A percentile compares a stretch with the other conserved stretches of the same genome.
Evolutionary conservation across 306 rosid species (phyloP).

Genomic region (Oxytropis ochrocephala): DNA sequence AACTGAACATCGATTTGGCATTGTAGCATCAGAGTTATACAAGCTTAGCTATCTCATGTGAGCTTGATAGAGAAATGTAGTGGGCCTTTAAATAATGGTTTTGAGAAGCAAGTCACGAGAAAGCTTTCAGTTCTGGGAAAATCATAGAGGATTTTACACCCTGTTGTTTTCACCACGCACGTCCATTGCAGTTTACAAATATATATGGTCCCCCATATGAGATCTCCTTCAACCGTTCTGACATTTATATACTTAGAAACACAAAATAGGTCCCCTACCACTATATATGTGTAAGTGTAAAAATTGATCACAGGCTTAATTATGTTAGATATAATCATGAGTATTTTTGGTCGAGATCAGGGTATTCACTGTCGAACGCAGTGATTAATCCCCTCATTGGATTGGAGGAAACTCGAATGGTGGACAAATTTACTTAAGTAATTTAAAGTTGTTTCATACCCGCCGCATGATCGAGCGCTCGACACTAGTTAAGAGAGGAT

Average conservation of each 20-base stretch:
- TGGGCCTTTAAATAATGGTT: slow-evolving; percentile 14
- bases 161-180: neutral
- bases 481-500: too few species aligned
- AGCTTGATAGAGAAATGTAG: slow-evolving; percentile 17
- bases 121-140: neutral
- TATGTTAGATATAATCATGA: neutral
- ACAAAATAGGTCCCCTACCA: slow-evolving; percentile 3
- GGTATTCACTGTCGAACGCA: too few species aligned
- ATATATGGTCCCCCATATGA: slow-evolving; percentile 17
- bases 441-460: too few species aligned
- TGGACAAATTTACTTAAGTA: too few species aligned
- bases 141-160: neutral
- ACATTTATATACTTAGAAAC: neutral
- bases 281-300: neutral
- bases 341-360: too few species aligned
- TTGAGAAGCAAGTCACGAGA: slow-evolving; percentile 17
- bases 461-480: too few species aligned
- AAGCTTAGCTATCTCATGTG: slow-evolving; percentile 14
- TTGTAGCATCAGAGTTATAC: slow-evolving; percentile 14
- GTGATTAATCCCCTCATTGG: too few species aligned
- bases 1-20: neutral
- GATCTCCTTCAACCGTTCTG: slow-evolving; percentile 10
- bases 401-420: too few species aligned
- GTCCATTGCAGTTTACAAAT: neutral
- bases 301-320: neutral